Conservation (phyloP, 78 protist species). For the Dictyostelium discoideum region DNA sequence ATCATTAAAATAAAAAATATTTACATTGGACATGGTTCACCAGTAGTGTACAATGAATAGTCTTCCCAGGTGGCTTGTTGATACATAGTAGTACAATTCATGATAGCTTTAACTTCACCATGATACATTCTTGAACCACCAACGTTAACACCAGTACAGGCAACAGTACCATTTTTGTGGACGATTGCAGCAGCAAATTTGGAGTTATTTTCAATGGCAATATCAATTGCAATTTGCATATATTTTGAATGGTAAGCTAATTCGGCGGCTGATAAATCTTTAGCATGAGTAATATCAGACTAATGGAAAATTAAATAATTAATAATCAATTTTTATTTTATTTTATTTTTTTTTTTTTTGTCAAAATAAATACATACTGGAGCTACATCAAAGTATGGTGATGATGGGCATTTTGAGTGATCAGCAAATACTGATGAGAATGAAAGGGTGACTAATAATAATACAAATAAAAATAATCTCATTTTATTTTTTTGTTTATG, state of each 20-base stretch:
- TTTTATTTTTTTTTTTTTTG: too few relatives aligned
- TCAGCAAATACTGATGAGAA: too few relatives aligned
- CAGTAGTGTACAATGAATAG: slow-evolving; percentile 37
- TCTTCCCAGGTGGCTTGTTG: slow-evolving; percentile 22
- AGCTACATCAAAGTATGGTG: not conserved
- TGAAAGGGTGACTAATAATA: too few relatives aligned
- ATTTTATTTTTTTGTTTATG: too few relatives aligned
- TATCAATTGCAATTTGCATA: slow-evolving; percentile 38
- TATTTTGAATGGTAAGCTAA: slow-evolving; percentile 11
- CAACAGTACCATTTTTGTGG: slow-evolving; percentile 1
- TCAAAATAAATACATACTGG: not conserved
- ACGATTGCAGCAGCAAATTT: slow-evolving; percentile 29
- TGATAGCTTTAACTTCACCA: slow-evolving; percentile 55
- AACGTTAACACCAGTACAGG: slow-evolving; percentile 26
- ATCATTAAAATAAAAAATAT: too few relatives aligned
- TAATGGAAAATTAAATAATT: too few relatives aligned
- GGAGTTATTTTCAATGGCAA: not conserved
- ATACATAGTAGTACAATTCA: slow-evolving; percentile 23
- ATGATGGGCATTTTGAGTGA: not conserved
- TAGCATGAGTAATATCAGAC: not conserved
- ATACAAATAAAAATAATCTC: too few relatives aligned
- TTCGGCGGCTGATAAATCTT: slow-evolving; percentile 25
- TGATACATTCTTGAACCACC: slow-evolving; percentile 20
- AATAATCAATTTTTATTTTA: too few relatives aligned
- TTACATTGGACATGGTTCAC: slow-evolving; percentile 65